Base-by-base conservation (phyloP, 352 stramenopile genomes). In the Phytopythium ostracodes region DNA sequence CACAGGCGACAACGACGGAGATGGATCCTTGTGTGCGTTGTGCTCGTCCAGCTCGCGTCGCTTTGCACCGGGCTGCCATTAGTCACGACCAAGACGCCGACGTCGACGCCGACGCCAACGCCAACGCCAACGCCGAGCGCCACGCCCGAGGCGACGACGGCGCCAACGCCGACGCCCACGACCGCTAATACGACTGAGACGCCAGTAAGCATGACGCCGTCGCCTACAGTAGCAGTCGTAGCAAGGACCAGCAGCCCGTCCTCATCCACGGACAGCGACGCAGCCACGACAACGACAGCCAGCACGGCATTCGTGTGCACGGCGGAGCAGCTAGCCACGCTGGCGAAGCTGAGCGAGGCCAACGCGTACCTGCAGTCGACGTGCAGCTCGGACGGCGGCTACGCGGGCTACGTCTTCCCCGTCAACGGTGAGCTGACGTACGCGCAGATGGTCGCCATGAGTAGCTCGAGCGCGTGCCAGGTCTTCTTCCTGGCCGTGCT, bases 401-500 rank as follows among this genome's bases (percentile, higher is more conserved):
- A 64, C 46, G 65, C n/a, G 47, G 64, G 47, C 12, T 76, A 76
- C 57, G 59, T 61, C 25, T 76, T 76, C 33, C 69, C 69, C 4
- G 67, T 73, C 29, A 73, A 71, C 40, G 69, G 69, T n/a, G 52
- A 54, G 66, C 56, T 73, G 44, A 64, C 59, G 33, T 73, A 69
- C 29, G 66, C 63, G 53, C 69, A 76, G 54, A 62, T 73, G 62
- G 53, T 71, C 36, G 63, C 69, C 27, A 71, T 76, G 69, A 67
- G 69, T 46, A 9, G 46, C 20, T 52, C 67, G 8, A 46, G 27
- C 9, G 53, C 65, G 51, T 76, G 69, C 12, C 38, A 60, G 20
- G 64, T 53, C 27, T 76, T 73, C 60, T 76, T 76, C 38, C 63
- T 59, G 15, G 69, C 59, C 29, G 69, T 76, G 56, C 42, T 76